These are phyloP conservation scores for Cladosporium austrohemisphaericum DNA, from an alignment of 2,329 filamentous ascomycete genomes.

Conservation along the genomic window DNA sequence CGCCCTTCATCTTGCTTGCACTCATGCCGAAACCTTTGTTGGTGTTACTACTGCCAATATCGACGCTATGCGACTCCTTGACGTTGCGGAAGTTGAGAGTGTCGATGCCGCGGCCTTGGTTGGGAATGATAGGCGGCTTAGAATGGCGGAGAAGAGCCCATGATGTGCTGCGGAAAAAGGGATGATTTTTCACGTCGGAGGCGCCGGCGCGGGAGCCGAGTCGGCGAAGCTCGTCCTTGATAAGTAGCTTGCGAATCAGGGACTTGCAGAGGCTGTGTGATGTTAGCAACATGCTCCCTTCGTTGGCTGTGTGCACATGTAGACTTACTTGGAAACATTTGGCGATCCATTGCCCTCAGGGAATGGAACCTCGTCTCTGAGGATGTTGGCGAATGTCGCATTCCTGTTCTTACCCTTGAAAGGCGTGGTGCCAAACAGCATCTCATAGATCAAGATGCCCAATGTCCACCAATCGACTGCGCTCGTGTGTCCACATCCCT, in stretches of 20 bases:
- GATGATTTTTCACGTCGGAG: constrained; percentile 92
- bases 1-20: constrained; percentile 59
- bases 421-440: constrained; percentile 96
- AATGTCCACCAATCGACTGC: constrained; percentile 99
- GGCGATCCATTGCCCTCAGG: constrained; percentile 81
- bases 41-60: constrained; percentile 58
- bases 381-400: constrained; percentile 94
- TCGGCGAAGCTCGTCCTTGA: constrained; percentile 94
- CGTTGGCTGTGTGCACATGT: constrained; percentile 3
- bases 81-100: constrained; percentile 97
- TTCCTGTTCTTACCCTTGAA: constrained; percentile 99
- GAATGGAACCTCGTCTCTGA: constrained; percentile 93
- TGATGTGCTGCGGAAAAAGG: constrained; percentile 92
- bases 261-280: constrained; percentile 81
- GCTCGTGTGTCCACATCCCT: constrained; percentile 95
- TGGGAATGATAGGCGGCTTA: constrained; percentile 95
- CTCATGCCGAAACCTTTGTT: constrained; percentile 36
- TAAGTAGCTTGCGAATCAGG: constrained; percentile 89
- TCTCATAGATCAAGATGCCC: constrained; percentile 96
- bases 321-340: constrained; percentile 81
- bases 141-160: constrained; percentile 97
- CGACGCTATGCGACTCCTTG: constrained; percentile 93
- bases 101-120: constrained; percentile 84
- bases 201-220: constrained; percentile 91
- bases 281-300: background rate